Evolutionary conservation across 2,329 filamentous ascomycete genomes (phyloP).

Genomic region (Cladophialophora psammophila): DNA sequence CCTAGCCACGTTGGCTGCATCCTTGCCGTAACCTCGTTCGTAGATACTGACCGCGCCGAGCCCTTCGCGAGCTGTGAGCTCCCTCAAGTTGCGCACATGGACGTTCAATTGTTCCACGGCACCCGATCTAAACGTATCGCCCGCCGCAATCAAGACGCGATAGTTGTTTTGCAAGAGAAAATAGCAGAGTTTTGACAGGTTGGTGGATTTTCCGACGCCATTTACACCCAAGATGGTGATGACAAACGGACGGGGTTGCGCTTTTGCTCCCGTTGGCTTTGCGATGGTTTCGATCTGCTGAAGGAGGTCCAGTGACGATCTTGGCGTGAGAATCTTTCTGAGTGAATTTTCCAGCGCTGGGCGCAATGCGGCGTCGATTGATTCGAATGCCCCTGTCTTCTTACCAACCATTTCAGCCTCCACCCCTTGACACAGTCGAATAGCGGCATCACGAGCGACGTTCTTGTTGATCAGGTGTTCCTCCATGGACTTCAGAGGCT

Average conservation of each 20-base stretch:
- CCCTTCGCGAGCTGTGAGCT: slow-evolving; percentile 83
- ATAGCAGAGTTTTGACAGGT: slow-evolving; percentile 96
- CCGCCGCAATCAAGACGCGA: slow-evolving; percentile 90
- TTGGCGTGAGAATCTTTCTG: slow-evolving; percentile 94
- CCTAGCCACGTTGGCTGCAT: slow-evolving; percentile 92
- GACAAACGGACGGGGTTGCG: slow-evolving; percentile 82
- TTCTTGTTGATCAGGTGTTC: slow-evolving; percentile 95
- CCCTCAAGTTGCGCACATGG: slow-evolving; percentile 90
- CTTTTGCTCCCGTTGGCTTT: slow-evolving; percentile 68
- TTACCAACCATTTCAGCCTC: slow-evolving; percentile 87
- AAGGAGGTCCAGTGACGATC: slow-evolving; percentile 90
- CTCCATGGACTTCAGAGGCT: slow-evolving; percentile 94
- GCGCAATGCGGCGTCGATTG: slow-evolving; percentile 80
- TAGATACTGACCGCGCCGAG: slow-evolving; percentile 85
- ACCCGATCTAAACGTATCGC: slow-evolving; percentile 95
- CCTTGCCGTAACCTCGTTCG: slow-evolving; percentile 97
- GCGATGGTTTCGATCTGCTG: slow-evolving; percentile 87
- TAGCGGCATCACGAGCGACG: slow-evolving; percentile 90
- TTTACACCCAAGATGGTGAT: slow-evolving; percentile 99
- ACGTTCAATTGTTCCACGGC: slow-evolving; percentile 97
- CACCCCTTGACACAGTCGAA: slow-evolving; percentile 89
- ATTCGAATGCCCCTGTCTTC: slow-evolving; percentile 92
- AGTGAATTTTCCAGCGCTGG: slow-evolving; percentile 90
- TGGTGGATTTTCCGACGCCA: slow-evolving; percentile 97
- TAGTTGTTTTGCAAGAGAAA: slow-evolving; percentile 98